Evolutionary conservation across 257 asterid species (phyloP).

Genomic region (Echites panduratus): DNA sequence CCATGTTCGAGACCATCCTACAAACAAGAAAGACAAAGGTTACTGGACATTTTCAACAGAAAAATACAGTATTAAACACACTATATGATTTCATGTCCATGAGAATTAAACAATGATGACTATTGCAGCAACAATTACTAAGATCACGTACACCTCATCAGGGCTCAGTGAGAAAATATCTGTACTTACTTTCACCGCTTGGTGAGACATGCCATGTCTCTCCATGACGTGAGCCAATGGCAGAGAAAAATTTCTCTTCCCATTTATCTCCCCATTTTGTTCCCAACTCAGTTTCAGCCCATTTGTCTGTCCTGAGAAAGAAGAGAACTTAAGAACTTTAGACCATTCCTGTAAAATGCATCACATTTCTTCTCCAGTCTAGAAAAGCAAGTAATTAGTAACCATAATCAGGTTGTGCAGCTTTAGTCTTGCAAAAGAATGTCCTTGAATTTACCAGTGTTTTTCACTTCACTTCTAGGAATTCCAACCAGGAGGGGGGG

Average conservation of each 20-base stretch:
- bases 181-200: conserved; percentile 63
- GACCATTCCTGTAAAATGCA: neutral
- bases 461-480: neutral
- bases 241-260: conserved; percentile 92
- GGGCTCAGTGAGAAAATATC: neutral
- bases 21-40: conserved; percentile 7
- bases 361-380: too few species aligned
- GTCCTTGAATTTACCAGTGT: neutral
- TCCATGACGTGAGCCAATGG: conserved; percentile 97
- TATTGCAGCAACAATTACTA: neutral
- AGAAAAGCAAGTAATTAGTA: neutral
- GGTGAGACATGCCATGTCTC: conserved; percentile 98
- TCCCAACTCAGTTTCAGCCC: conserved; percentile 98
- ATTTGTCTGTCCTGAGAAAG: conserved; percentile 88
- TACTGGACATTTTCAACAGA: neutral
- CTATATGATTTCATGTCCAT: neutral
- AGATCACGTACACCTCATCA: neutral
- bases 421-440: neutral
- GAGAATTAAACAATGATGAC: neutral
- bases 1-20: conserved; percentile 99
- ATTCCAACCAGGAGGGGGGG: too few species aligned
- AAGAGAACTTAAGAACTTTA: conserved; percentile 7
- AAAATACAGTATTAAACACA: neutral
- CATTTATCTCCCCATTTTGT: conserved; percentile 99
- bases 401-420: neutral